phyloP scores from a whole-genome alignment of 179 eudicot species.

The Silene coronaria region DNA sequence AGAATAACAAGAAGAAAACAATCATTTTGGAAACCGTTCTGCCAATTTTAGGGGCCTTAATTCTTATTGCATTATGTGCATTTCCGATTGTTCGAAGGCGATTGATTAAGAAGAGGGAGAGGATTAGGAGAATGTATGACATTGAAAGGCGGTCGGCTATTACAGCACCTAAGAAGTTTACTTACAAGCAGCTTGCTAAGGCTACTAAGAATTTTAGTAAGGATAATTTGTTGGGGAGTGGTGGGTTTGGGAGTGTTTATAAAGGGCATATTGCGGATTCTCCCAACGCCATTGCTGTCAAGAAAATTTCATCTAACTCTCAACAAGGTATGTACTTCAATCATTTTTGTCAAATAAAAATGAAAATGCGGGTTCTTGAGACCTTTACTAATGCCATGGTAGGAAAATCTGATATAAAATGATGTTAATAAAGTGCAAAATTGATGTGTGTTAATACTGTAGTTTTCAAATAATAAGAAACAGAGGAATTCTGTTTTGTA shows the following conservation, averaged over 20 bases:
- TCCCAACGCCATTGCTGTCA: conserved; percentile 50
- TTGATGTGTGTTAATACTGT: too few relatives aligned
- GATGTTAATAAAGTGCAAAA: too few relatives aligned
- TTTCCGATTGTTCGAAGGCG: conserved; percentile 30
- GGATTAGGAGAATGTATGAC: conserved; percentile 31
- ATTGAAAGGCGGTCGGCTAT: conserved; percentile 46
- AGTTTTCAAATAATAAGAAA: too few relatives aligned
- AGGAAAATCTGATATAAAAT: too few relatives aligned
- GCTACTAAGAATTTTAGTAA: conserved; percentile 56
- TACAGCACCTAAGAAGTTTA: conserved; percentile 49
- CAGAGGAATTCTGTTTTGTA: too few relatives aligned
- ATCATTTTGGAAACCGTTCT: conserved; percentile 22
- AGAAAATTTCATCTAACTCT: conserved; percentile 55
- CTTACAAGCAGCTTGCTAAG: conserved; percentile 51
- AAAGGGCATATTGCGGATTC: conserved; percentile 39
- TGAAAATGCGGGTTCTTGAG: too few relatives aligned
- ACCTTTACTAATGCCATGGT: too few relatives aligned
- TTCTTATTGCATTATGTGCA: conserved; percentile 20
- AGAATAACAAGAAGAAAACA: conserved; percentile 25
- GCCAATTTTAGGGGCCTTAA: conserved; percentile 28
- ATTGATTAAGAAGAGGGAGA: conserved; percentile 28
- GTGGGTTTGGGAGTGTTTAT: conserved; percentile 78
- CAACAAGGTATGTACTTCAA: conserved; percentile 39
- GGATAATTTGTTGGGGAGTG: conserved; percentile 58
- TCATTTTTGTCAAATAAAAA: too few relatives aligned